A percentile compares a stretch with the other conserved stretches of the same genome.
These are phyloP conservation scores for Leishmania lainsoni DNA, from an alignment of 208 protist genomes.

Conservation along the genomic window DNA sequence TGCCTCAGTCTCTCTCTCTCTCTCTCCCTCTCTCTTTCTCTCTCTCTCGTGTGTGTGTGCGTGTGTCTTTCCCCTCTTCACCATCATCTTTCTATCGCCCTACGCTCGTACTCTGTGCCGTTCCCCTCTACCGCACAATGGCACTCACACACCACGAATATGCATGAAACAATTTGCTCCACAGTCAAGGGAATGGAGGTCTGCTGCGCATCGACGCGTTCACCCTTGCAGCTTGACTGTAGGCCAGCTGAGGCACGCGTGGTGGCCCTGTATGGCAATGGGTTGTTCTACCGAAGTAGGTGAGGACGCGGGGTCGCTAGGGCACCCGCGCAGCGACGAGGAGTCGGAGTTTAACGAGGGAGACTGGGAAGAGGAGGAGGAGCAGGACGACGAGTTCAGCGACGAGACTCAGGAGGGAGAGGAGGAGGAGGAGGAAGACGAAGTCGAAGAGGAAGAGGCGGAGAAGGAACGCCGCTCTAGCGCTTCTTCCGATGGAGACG, in stretches of 20 bases:
- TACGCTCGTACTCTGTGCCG: background rate
- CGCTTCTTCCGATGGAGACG: background rate
- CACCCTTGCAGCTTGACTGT: background rate
- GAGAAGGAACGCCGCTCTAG: conserved; percentile 5
- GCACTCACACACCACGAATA: background rate
- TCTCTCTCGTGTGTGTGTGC: background rate
- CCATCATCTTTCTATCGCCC: background rate
- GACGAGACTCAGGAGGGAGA: background rate
- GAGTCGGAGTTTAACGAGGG: conserved; percentile 21
- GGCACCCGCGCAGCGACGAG: background rate
- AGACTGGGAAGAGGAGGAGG: conserved; percentile 7
- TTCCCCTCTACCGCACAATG: background rate
- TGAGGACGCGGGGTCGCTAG: background rate
- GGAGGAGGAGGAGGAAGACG: background rate
- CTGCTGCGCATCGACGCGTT: background rate
- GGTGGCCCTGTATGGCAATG: background rate
- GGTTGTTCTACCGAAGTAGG: background rate
- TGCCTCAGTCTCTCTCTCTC: background rate
- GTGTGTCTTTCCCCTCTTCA: background rate
- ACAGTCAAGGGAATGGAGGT: background rate
- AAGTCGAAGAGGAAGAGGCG: conserved; percentile 16
- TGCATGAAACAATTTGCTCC: background rate
- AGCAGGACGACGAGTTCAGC: background rate
- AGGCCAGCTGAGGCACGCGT: background rate
- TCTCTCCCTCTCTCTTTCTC: background rate